Evolutionary conservation across 495 filamentous ascomycete genomes (phyloP), one percentile per base, ranked within the genome.

Genomic region (Lasiosphaeria ovina): DNA sequence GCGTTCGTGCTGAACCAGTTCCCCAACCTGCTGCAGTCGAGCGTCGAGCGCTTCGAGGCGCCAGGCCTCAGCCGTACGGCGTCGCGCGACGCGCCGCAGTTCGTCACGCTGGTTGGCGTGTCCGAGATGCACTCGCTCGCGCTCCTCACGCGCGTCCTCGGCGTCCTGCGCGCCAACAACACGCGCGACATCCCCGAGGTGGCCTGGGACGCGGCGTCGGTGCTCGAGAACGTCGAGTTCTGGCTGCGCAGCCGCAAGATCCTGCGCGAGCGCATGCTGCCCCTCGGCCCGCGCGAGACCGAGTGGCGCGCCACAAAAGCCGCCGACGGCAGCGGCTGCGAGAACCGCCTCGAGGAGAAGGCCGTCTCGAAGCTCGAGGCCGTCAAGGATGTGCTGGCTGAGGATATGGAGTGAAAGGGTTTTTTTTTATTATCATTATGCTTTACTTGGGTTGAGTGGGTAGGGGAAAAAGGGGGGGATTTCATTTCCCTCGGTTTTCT

Each of bases 1-100:
- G 83, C 89, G 2, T 84, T 85, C 51, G 95, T 97, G 72, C 83
- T 98, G 16, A 93, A 91, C 65, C 87, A 89, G 66, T 96, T 94
- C 67, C 86, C 88, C 32, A 81, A 83, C 42, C 85, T 95, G 42
- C 82, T 97, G 9, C 68, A 67, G 24, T 81, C 87, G 4, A 84
- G 85, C 11, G 76, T 83, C 4, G 81, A 84, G 42, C 80, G 86
- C 5, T 85, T 95, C 63, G 78, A 83, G 58, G 72, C 76, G 0
- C 78, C 83, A 6, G 72, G 75, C 4, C 64, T 74, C 5, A 78
- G 79, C 35, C 77, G 80, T 9, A 81, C 77, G 14, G 72, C 74
- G 24, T 62, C 75, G 5, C 60, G 63, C 16, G 61, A 72, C n/a
- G 67, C 74, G 4, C 71, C 61, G 51, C 72, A 78, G 7, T 82